These are phyloP conservation scores for Prunus persica DNA, from an alignment of 306 rosid species.

Conservation along the genomic window Prunus_persica_NCBIv2 NC_034015.1:17679001-17679500, in stretches of 20 bases:
- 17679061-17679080: slow-evolving; percentile 58
- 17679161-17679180: too few relatives aligned
- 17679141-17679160: too few relatives aligned
- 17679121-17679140: background rate
- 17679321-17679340: background rate
- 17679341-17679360: background rate
- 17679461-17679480: background rate
- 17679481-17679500: background rate
- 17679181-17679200: slow-evolving; percentile 31
- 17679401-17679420: background rate
- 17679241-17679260: slow-evolving; percentile 21
- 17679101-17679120: slow-evolving; percentile 76
- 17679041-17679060: slow-evolving; percentile 64
- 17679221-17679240: slow-evolving; percentile 36
- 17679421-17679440: background rate
- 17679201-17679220: slow-evolving; percentile 17
- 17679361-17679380: background rate
- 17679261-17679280: slow-evolving; percentile 16
- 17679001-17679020: slow-evolving; percentile 35
- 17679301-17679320: slow-evolving; percentile 15
- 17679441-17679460: background rate
- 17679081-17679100: slow-evolving; percentile 63
- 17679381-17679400: background rate
- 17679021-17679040: slow-evolving; percentile 91
- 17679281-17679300: slow-evolving; percentile 43